These are phyloP conservation scores for Dothidotthia symphoricarpi DNA, from an alignment of 2,329 filamentous ascomycete genomes.

Conservation along the genomic window DNA sequence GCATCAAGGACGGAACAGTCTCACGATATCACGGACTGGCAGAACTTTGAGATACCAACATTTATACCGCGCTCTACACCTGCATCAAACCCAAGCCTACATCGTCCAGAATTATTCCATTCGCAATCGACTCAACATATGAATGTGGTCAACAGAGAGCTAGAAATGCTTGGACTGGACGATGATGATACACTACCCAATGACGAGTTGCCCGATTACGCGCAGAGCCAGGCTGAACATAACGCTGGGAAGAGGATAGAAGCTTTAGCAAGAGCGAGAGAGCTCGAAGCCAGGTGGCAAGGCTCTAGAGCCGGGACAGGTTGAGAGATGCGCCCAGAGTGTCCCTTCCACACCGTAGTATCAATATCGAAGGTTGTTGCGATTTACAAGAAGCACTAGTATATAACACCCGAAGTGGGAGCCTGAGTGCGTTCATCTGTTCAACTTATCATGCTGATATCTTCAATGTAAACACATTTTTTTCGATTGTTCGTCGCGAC, in stretches of 20 bases:
- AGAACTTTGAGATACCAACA: conserved; percentile 24
- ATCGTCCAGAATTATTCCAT: conserved; percentile 11
- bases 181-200: conserved; percentile 34
- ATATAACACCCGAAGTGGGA: too few species aligned
- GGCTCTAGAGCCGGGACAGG: conserved; percentile 9
- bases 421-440: too few species aligned
- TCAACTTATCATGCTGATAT: too few species aligned
- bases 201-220: conserved; percentile 49
- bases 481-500: too few species aligned
- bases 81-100: conserved; percentile 12
- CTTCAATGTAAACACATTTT: too few species aligned
- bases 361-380: too few species aligned
- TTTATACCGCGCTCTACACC: conserved; percentile 11
- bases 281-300: conserved; percentile 47
- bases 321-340: conserved; percentile 1
- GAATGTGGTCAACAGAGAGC: conserved; percentile 28
- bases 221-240: conserved; percentile 49
- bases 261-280: conserved; percentile 46
- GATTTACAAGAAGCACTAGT: too few species aligned
- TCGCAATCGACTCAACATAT: conserved; percentile 21
- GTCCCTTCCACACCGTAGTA: too few species aligned
- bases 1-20: background rate
- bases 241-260: conserved; percentile 40
- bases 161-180: conserved; percentile 32
- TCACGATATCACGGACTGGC: conserved; percentile 25